A percentile compares a stretch with the other conserved stretches of the same genome.
These are phyloP conservation scores for Margaritispora aquatica DNA, from an alignment of 495 filamentous ascomycete genomes.

Conservation along the genomic window DNA sequence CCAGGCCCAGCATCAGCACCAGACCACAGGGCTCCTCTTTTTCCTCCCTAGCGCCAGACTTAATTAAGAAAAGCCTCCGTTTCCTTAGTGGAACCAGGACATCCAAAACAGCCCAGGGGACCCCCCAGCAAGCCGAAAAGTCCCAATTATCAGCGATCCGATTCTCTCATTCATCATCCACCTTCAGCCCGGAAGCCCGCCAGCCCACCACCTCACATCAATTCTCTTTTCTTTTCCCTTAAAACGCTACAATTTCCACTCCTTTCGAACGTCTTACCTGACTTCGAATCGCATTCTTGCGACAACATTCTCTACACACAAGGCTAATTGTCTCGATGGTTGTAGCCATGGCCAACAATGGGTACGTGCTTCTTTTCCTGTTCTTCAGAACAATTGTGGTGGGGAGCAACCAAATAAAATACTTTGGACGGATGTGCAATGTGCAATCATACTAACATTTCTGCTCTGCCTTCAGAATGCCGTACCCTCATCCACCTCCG, in stretches of 20 bases:
- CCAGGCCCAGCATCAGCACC: not conserved
- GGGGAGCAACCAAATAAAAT: not conserved
- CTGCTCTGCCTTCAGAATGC: conserved; percentile 11
- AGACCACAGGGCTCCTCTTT: too few relatives aligned
- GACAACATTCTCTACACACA: not conserved
- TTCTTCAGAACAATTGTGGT: not conserved
- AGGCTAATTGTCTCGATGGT: conserved; percentile 19
- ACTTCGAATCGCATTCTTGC: too few relatives aligned
- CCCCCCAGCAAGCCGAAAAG: not conserved
- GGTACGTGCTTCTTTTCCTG: conserved; percentile 13
- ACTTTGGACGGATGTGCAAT: too few relatives aligned
- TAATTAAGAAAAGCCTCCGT: not conserved
- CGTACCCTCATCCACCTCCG: conserved; percentile 10
- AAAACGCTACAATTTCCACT: not conserved
- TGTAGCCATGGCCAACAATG: conserved; percentile 22
- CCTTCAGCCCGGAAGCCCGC: not conserved
- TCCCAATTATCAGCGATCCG: not conserved
- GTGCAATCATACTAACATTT: conserved; percentile 10
- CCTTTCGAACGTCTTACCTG: too few relatives aligned
- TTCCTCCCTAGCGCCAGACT: too few relatives aligned
- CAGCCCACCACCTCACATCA: not conserved
- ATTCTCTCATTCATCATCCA: not conserved
- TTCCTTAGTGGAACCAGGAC: not conserved
- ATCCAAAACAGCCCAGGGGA: not conserved
- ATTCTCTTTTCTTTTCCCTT: not conserved